A percentile compares a stretch with the other conserved stretches of the same genome.
Evolutionary conservation across 1,284 basidiomycete genomes (phyloP).

Genomic region (Ceratobasidium sp.): DNA sequence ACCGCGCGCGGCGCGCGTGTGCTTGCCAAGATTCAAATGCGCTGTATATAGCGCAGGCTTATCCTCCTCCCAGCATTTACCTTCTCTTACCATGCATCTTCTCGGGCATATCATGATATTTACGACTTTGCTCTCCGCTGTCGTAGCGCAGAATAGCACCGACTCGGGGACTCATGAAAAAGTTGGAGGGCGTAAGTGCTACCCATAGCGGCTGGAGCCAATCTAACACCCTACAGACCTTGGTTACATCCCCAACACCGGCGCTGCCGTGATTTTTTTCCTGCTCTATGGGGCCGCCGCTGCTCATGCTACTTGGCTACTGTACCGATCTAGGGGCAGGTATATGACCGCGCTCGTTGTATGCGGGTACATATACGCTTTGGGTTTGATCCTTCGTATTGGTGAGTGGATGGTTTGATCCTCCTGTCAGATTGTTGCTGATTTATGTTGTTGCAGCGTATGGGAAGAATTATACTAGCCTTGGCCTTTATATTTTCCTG

Average conservation of each 20-base stretch:
- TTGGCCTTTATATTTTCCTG: constrained; percentile 8
- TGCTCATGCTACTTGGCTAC: neutral
- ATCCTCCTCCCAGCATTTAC: too few relatives aligned
- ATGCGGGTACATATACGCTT: constrained; percentile 9
- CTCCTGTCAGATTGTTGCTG: neutral
- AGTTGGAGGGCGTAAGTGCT: neutral
- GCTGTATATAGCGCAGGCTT: too few relatives aligned
- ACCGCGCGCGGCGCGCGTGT: too few relatives aligned
- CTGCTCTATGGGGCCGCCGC: neutral
- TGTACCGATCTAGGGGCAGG: neutral
- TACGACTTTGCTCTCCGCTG: too few relatives aligned
- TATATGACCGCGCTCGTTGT: constrained; percentile 16
- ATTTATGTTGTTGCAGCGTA: constrained; percentile 3
- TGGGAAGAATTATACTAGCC: neutral
- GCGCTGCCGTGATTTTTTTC: constrained; percentile 5
- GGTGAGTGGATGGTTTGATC: neutral
- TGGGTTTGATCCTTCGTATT: constrained; percentile 11
- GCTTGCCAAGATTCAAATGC: too few relatives aligned
- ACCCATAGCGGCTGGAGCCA: neutral
- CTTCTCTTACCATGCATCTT: too few relatives aligned
- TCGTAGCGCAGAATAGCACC: too few relatives aligned
- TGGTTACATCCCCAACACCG: constrained; percentile 2
- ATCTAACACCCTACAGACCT: neutral
- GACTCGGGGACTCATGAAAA: neutral
- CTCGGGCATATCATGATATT: too few relatives aligned